These are phyloP conservation scores for Tuber microsphaerosporum DNA, from an alignment of 495 filamentous ascomycete species.

Conservation along the genomic window DNA sequence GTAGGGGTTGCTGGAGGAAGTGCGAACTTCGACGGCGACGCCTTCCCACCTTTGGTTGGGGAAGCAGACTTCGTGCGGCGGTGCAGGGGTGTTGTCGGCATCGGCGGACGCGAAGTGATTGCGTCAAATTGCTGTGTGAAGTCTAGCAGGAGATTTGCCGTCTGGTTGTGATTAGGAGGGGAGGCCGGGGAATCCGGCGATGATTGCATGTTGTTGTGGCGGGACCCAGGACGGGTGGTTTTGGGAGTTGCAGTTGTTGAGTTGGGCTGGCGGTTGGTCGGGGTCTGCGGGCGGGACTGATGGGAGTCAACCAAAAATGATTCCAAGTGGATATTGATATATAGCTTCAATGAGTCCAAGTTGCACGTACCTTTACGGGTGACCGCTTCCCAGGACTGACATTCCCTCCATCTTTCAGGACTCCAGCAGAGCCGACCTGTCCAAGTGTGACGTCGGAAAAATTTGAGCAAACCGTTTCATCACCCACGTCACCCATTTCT, in stretches of 20 bases:
- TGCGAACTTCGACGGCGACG: constrained; percentile 45
- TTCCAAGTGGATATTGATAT: neutral
- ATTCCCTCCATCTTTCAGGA: constrained; percentile 13
- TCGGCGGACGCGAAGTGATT: constrained; percentile 40
- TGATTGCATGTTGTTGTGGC: constrained; percentile 6
- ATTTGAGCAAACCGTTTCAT: constrained; percentile 38
- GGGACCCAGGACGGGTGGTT: constrained; percentile 14
- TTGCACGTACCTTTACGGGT: constrained; percentile 13
- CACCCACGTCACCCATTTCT: constrained; percentile 13
- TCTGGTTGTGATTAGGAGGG: constrained; percentile 34
- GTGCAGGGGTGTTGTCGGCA: constrained; percentile 37
- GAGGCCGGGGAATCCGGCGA: constrained; percentile 11
- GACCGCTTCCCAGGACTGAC: constrained; percentile 18
- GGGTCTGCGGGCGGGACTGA: constrained; percentile 35
- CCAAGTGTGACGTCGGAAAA: constrained; percentile 33
- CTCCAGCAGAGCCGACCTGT: constrained; percentile 19
- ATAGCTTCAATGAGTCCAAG: neutral
- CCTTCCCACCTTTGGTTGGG: constrained; percentile 38
- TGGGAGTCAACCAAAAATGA: neutral
- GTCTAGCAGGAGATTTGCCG: constrained; percentile 73
- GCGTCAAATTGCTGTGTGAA: constrained; percentile 72
- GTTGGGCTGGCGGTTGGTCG: constrained; percentile 19
- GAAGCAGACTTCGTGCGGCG: constrained; percentile 33
- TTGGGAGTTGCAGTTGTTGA: constrained; percentile 23
- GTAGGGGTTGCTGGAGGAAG: constrained; percentile 47